Evolutionary conservation across 2,329 filamentous ascomycete species (phyloP).

Genomic region (Monosporascus sp.): DNA sequence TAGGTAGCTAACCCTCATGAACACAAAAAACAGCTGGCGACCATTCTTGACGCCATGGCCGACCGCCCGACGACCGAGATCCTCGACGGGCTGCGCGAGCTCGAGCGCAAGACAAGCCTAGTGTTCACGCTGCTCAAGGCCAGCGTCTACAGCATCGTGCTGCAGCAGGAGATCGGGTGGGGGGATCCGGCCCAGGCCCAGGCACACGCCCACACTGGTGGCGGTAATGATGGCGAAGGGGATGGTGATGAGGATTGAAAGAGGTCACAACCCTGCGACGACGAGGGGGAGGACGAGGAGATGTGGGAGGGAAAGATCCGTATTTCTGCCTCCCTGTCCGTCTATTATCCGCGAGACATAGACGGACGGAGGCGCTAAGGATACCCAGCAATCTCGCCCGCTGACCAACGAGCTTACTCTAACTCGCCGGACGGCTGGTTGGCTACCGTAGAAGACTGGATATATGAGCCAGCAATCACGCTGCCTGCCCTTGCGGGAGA

Average conservation of each 20-base stretch:
- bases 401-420: no score
- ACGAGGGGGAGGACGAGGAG: constrained; percentile 12
- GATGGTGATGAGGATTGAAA: no score
- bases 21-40: constrained; percentile 45
- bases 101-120: constrained; percentile 90
- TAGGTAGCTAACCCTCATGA: neutral
- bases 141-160: constrained; percentile 95
- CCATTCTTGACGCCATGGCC: constrained; percentile 57
- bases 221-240: no score
- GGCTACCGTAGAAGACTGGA: no score
- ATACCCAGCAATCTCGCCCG: no score
- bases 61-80: constrained; percentile 73
- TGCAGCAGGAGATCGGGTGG: constrained; percentile 92
- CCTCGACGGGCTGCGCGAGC: constrained; percentile 75
- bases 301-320: neutral
- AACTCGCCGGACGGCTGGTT: no score
- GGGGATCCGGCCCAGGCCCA: constrained; percentile 38
- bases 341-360: no score
- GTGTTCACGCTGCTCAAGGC: constrained; percentile 96
- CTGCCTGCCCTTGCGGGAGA: no score
- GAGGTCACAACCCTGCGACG: constrained; percentile 1
- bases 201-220: no score
- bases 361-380: no score
- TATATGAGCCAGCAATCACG: no score
- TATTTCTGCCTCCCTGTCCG: no score